Evolutionary conservation across 345 rosid species (phyloP).

Genomic region (Pistacia atlantica): DNA sequence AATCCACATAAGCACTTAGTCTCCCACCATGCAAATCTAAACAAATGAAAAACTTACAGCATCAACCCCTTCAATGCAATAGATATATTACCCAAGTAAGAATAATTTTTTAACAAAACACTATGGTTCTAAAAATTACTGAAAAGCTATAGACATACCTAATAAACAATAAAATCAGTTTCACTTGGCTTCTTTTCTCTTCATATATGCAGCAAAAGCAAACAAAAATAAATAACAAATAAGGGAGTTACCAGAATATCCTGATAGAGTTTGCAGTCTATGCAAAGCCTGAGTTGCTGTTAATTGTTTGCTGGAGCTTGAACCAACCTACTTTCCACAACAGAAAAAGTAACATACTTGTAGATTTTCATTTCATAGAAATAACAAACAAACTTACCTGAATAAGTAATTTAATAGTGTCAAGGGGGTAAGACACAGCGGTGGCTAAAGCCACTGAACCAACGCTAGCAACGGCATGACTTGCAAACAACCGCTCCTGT

Average conservation of each 20-base stretch:
- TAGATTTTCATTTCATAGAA: neutral
- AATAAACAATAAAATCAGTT: neutral
- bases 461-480: slow-evolving; percentile 76
- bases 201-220: neutral
- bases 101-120: too few species aligned
- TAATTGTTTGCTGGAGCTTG: slow-evolving; percentile 59
- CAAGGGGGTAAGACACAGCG: slow-evolving; percentile 76
- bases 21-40: neutral
- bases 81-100: neutral
- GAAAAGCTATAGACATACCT: neutral
- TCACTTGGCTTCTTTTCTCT: neutral
- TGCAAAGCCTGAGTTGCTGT: slow-evolving; percentile 50
- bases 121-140: neutral
- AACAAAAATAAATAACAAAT: slow-evolving; percentile 7
- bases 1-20: neutral
- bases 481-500: slow-evolving; percentile 69
- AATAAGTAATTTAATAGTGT: slow-evolving; percentile 73
- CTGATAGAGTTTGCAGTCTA: slow-evolving; percentile 63
- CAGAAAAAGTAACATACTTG: neutral
- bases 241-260: slow-evolving; percentile 48
- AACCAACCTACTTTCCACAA: slow-evolving; percentile 66
- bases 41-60: neutral
- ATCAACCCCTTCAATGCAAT: neutral
- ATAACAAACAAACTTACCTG: slow-evolving; percentile 50
- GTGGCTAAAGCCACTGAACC: slow-evolving; percentile 75